Conservation (phyloP, 495 filamentous ascomycete species). For the Aspergillus leporis region DNA sequence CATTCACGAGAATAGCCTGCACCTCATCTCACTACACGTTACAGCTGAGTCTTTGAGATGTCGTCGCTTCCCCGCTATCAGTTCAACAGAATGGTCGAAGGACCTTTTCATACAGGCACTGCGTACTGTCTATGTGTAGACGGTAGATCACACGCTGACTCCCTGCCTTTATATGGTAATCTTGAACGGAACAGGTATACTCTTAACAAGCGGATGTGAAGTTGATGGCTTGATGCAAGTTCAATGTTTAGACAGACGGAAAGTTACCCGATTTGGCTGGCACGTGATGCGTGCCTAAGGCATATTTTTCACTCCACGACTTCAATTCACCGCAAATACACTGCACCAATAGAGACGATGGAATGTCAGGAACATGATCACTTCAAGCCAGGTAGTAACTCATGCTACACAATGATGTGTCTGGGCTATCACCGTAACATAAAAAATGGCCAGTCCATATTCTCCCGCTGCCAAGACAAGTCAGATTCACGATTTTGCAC, state of each 20-base stretch:
- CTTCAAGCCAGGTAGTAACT: no score
- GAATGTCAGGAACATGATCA: no score
- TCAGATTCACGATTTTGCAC: neutral
- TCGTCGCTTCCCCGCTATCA: conserved; percentile 4
- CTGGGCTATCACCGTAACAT: no score
- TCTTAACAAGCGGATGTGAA: neutral
- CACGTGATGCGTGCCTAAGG: conserved; percentile 10
- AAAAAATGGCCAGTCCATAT: no score
- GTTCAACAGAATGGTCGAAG: neutral
- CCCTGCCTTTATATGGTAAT: neutral
- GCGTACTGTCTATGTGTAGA: neutral
- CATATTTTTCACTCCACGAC: neutral
- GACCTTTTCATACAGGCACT: neutral
- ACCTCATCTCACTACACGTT: neutral
- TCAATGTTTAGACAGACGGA: neutral
- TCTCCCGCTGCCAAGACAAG: neutral
- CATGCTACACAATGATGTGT: no score
- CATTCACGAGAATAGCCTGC: neutral
- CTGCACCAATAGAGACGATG: no score
- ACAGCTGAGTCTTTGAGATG: neutral
- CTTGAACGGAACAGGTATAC: neutral
- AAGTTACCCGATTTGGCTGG: neutral
- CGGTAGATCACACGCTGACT: neutral
- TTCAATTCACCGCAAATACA: no score
- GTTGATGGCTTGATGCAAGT: neutral